These are phyloP conservation scores for Vaccinium macrocarpon DNA, from an alignment of 148 eudicot genomes.

Conservation along the genomic window DNA sequence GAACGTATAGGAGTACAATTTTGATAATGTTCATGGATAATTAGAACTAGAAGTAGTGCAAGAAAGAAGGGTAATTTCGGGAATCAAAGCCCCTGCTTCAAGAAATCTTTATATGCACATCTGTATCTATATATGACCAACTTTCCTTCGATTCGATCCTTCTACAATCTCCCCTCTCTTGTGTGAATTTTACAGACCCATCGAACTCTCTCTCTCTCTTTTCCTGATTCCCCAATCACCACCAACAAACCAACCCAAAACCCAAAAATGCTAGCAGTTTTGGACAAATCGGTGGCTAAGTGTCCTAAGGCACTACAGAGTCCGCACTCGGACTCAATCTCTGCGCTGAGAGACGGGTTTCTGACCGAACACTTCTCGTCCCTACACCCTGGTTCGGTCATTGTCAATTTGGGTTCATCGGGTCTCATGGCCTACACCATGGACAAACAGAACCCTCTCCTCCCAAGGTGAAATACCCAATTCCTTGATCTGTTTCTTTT, in stretches of 20 bases:
- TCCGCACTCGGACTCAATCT: constrained; percentile 39
- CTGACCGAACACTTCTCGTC: constrained; percentile 58
- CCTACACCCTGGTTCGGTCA: constrained; percentile 46
- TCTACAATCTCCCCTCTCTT: neutral
- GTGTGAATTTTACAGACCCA: neutral
- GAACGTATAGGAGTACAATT: too few species aligned
- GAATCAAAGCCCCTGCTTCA: neutral
- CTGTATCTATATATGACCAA: neutral
- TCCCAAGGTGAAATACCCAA: constrained; percentile 54
- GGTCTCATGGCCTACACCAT: constrained; percentile 62
- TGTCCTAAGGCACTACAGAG: constrained; percentile 65
- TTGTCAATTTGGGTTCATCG: constrained; percentile 56
- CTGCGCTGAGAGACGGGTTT: constrained; percentile 64
- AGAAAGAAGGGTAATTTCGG: constrained; percentile 4
- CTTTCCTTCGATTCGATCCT: neutral
- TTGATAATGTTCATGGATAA: neutral
- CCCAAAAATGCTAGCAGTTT: constrained; percentile 71
- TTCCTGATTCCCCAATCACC: neutral
- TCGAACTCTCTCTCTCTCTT: neutral
- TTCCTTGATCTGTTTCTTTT: constrained; percentile 6
- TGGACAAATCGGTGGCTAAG: constrained; percentile 74
- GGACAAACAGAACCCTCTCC: constrained; percentile 66
- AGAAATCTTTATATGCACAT: neutral
- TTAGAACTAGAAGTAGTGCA: neutral
- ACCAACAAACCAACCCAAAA: neutral